These are phyloP conservation scores for Sphaerulina musiva DNA, from an alignment of 2,329 filamentous ascomycete genomes.

Conservation along the genomic window DNA sequence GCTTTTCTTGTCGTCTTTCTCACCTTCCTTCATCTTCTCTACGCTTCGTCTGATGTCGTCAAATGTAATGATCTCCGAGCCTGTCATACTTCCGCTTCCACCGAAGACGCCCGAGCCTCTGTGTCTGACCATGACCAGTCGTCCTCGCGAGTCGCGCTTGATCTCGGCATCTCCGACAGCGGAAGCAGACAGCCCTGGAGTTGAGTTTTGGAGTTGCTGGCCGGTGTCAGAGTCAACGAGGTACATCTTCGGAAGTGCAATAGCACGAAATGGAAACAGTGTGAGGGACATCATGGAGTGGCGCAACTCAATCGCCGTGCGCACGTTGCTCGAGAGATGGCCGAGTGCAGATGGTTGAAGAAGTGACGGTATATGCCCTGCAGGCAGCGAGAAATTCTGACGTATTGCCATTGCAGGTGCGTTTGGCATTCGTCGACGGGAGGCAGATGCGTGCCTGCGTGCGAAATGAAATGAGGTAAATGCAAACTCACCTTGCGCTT, in stretches of 20 bases:
- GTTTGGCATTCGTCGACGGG: not conserved
- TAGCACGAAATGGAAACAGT: slow-evolving; percentile 2
- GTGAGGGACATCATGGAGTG: not conserved
- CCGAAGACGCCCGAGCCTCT: slow-evolving; percentile 9
- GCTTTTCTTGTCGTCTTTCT: slow-evolving; percentile 4
- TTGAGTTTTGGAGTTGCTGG: slow-evolving; percentile 22
- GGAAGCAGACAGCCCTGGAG: slow-evolving; percentile 7
- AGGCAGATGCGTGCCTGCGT: not conserved
- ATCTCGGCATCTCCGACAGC: slow-evolving; percentile 22
- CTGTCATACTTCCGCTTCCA: not conserved
- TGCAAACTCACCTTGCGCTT: slow-evolving; percentile 17
- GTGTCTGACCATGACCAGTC: slow-evolving; percentile 25
- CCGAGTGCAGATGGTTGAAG: too few relatives aligned
- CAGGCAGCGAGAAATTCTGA: too few relatives aligned
- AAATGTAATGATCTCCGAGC: slow-evolving; percentile 3
- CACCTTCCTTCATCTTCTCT: slow-evolving; percentile 3
- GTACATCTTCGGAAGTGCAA: slow-evolving; percentile 16
- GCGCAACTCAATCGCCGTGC: not conserved
- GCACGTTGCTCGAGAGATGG: not conserved
- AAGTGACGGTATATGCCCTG: too few relatives aligned
- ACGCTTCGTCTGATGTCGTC: slow-evolving; percentile 8
- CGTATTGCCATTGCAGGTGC: not conserved
- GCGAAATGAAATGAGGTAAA: slow-evolving; percentile 6
- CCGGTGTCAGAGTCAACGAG: slow-evolving; percentile 29
- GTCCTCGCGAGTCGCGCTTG: slow-evolving; percentile 24